Conservation (phyloP, 108 stramenopile genomes). For the Discostella pseudostelligera region DNA sequence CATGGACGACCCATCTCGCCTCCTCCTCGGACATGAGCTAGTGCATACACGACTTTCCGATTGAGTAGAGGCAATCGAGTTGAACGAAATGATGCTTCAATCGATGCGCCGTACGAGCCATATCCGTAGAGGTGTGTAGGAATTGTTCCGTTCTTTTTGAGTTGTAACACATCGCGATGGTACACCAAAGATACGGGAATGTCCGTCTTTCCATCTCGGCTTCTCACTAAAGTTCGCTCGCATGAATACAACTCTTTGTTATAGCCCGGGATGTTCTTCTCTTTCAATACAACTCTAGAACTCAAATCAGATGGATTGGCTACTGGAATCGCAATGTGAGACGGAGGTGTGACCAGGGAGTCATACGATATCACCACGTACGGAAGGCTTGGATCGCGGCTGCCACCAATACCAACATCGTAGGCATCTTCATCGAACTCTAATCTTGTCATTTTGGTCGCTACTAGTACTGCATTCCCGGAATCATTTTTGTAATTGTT, state of each 20-base stretch:
- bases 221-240: conserved; percentile 64
- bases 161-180: conserved; percentile 68
- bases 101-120: conserved; percentile 90
- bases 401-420: conserved; percentile 60
- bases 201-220: conserved; percentile 78
- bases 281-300: conserved; percentile 64
- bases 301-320: conserved; percentile 44
- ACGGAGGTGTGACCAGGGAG: conserved; percentile 78
- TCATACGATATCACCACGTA: conserved; percentile 79
- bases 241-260: conserved; percentile 74
- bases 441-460: conserved; percentile 41
- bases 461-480: too few relatives aligned
- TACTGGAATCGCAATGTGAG: conserved; percentile 60
- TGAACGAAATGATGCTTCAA: conserved; percentile 73
- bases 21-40: conserved; percentile 95
- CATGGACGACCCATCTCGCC: conserved; percentile 95
- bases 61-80: conserved; percentile 81
- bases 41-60: conserved; percentile 83
- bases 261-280: conserved; percentile 83
- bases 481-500: too few relatives aligned
- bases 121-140: conserved; percentile 90
- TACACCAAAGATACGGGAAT: conserved; percentile 87
- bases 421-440: conserved; percentile 84
- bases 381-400: conserved; percentile 74
- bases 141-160: conserved; percentile 25